Evolutionary conservation across 257 asterid species (phyloP).

Genomic region (Fraxinus quadrangulata): DNA sequence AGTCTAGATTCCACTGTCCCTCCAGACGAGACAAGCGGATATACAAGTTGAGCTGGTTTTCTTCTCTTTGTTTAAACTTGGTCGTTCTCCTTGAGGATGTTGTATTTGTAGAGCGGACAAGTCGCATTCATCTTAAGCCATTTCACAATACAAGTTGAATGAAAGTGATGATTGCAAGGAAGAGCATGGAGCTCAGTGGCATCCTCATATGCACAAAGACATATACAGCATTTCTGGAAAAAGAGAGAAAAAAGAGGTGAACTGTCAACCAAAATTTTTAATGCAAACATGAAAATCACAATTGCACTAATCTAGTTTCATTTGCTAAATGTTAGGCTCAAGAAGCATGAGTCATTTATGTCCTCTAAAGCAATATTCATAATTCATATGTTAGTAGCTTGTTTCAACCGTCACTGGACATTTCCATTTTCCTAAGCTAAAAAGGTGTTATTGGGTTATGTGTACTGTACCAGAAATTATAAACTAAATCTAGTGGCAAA

Average conservation of each 20-base stretch:
- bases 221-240: slow-evolving; percentile 99
- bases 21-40: slow-evolving; percentile 8
- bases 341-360: neutral
- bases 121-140: slow-evolving; percentile 99
- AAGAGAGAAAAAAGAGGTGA: slow-evolving; percentile 20
- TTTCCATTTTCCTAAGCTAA: neutral
- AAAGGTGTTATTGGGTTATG: neutral
- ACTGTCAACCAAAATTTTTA: neutral
- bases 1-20: neutral
- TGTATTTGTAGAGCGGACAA: slow-evolving; percentile 94
- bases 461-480: neutral
- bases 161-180: slow-evolving; percentile 86
- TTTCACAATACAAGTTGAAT: slow-evolving; percentile 73
- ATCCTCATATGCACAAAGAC: slow-evolving; percentile 79
- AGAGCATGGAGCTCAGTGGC: slow-evolving; percentile 79
- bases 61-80: slow-evolving; percentile 50
- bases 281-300: neutral
- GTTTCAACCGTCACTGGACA: too few species aligned
- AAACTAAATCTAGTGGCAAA: neutral
- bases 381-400: neutral
- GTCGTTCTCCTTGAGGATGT: slow-evolving; percentile 88
- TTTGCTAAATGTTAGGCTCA: neutral
- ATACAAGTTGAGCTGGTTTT: neutral
- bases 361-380: neutral
- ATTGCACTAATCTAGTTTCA: neutral